Evolutionary conservation across 2,329 filamentous ascomycete species (phyloP), one percentile per base, ranked within the genome.

Genomic region (Phoma sp.): DNA sequence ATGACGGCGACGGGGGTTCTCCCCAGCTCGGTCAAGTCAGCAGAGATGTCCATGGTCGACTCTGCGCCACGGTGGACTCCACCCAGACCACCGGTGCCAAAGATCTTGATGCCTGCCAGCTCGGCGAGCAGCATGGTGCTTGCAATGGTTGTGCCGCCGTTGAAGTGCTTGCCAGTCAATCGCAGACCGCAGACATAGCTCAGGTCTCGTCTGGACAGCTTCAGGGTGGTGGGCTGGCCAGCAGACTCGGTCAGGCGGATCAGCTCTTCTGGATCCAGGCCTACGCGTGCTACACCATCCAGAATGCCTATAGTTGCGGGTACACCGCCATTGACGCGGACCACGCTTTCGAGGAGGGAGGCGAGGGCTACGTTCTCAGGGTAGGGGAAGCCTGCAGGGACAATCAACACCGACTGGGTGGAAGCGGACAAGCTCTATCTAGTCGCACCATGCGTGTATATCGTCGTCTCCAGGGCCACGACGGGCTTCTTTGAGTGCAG

Each of bases 61-160:
- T 97, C 89, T 43, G 88, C 95, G 49, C 91, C 93, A 39, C 93
- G 87, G 75, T 99, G 95, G 22, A 99, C 95, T 55, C 95, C 95
- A 51, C 95, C 94, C 4, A 99, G 85, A 12, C 95, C 95, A 40
- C 95, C 95, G 6, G 95, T 99, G 24, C 92, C 95, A 76, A 99
- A 97, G 44, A 99, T 85, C 61, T 88, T 89, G 71, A 99, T 96
- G 9, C 93, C 93, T 25, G 92, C 94, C 56, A 93, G 80, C 60
- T 90, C 84, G 39, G 95, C 91, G 27, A 99, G 84, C 33, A 97
- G 76, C 90, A 96, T 97, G 3, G 95, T 99, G 1, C 90, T 93
- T 5, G 94, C 87, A 51, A 99, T 90, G 2, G 95, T 99, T 1
- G 95, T 99, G 9, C 94, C 95, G 25, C 93, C 95, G 74, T 96